Evolutionary conservation across 2,329 filamentous ascomycete species (phyloP), one percentile per base, ranked within the genome.

Genomic region (Cladosporium cucumerinum): DNA sequence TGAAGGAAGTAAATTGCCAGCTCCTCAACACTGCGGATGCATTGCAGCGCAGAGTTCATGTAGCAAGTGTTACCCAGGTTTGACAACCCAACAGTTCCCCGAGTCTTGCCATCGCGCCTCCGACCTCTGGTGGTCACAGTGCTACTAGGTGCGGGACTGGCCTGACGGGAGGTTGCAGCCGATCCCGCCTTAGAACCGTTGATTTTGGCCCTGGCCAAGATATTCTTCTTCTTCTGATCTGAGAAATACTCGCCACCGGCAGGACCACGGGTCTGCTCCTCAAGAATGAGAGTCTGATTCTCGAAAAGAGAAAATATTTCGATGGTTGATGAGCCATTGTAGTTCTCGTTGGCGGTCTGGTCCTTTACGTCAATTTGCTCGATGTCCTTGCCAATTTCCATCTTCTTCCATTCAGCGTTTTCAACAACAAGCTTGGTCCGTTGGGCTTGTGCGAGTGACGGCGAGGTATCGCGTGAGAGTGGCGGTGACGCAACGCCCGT

Each of bases 1-100:
- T 77, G 83, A 58, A 97, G 78, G 77, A 99, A 98, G 77, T 97
- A 99, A 72, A 93, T 89, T 5, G 92, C 94, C 68, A 99, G 81
- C 77, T 99, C 95, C 74, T 97, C 92, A 0, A 97, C 93, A 71
- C 92, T 96, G 59, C 94, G 88, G 60, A 99, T 87, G 76, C 95
- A 99, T 76, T 99, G 95, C 63, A 98, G 82, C 11, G 95, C 95
- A 25, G 94, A 97, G 78, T 98, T 98, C 93, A 98, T 97, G 80
- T 99, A 99, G 79, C 95, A 99, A 0, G 95, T 98, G 73, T 99
- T 99, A 57, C 95, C 95, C 16, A 99, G 81, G 73, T 99, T 99
- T 68, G 86, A 87, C 61, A 99, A 81, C 36, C 95, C 95, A 49
- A 93, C 90, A 48, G 89, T 89, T 34, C 95, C 95, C 36, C 87